Evolutionary conservation across 2,329 filamentous ascomycete genomes (phyloP).

Genomic region (Penicillium hesseltinei): DNA sequence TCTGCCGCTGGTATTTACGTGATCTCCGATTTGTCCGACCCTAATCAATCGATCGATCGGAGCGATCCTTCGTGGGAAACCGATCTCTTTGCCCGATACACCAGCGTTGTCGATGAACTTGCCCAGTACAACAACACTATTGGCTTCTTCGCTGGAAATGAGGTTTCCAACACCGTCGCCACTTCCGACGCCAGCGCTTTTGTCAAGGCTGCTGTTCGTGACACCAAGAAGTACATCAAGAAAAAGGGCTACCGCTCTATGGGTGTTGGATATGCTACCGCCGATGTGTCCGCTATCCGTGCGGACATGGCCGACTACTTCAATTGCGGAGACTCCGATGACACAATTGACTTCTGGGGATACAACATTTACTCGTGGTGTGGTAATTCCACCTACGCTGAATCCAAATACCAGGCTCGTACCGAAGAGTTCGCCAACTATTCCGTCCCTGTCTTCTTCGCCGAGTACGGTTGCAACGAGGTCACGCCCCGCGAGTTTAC

Average conservation of each 20-base stretch:
- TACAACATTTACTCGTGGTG: constrained; percentile 99
- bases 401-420: constrained; percentile 76
- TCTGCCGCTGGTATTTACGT: constrained; percentile 86
- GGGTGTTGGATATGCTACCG: constrained; percentile 90
- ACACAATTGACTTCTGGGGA: constrained; percentile 89
- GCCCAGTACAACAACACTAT: constrained; percentile 81
- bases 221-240: constrained; percentile 89
- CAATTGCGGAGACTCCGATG: constrained; percentile 69
- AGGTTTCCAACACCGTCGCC: constrained; percentile 80
- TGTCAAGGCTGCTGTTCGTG: constrained; percentile 93
- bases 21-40: constrained; percentile 81
- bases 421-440: constrained; percentile 82
- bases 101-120: constrained; percentile 74
- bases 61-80: constrained; percentile 73
- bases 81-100: constrained; percentile 74
- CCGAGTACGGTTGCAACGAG: constrained; percentile 92
- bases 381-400: constrained; percentile 70
- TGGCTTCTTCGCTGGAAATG: constrained; percentile 96
- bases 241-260: constrained; percentile 69
- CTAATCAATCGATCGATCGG: constrained; percentile 77
- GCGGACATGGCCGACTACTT: constrained; percentile 82
- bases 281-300: constrained; percentile 83
- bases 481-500: constrained; percentile 70
- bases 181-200: constrained; percentile 87
- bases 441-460: constrained; percentile 91